Evolutionary conservation across 1,284 basidiomycete genomes (phyloP).

Genomic region (Sporisorium reilianum): DNA sequence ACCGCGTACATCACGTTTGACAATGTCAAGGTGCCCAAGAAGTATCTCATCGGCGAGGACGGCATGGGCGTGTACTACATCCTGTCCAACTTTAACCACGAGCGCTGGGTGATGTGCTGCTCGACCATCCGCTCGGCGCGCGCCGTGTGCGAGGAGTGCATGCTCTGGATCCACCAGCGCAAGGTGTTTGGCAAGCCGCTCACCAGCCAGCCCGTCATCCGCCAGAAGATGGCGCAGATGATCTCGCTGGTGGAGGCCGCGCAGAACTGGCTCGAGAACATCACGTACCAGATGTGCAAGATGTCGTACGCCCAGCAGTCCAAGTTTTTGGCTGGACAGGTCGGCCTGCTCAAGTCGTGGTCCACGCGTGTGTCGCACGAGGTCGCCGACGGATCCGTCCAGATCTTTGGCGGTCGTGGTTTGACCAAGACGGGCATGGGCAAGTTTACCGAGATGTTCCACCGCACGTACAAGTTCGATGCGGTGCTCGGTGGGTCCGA

Average conservation of each 20-base stretch:
- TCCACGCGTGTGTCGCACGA: constrained; percentile 67
- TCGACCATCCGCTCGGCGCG: constrained; percentile 75
- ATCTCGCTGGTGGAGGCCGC: constrained; percentile 84
- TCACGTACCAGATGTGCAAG: constrained; percentile 91
- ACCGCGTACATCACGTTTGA: constrained; percentile 89
- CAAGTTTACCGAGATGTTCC: constrained; percentile 72
- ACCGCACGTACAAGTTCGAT: constrained; percentile 80
- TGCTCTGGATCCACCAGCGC: constrained; percentile 68
- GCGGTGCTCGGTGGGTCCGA: constrained; percentile 68
- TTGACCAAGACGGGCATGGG: constrained; percentile 77
- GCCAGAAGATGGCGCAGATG: constrained; percentile 85
- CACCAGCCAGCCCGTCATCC: constrained; percentile 83
- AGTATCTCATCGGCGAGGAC: constrained; percentile 85
- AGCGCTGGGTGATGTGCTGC: constrained; percentile 78
- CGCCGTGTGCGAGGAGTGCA: constrained; percentile 61
- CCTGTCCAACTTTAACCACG: constrained; percentile 72
- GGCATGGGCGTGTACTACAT: constrained; percentile 83
- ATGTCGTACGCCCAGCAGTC: constrained; percentile 80
- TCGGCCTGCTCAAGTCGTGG: constrained; percentile 78
- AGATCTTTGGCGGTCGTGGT: constrained; percentile 79
- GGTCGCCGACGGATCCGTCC: constrained; percentile 81
- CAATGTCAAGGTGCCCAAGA: constrained; percentile 85
- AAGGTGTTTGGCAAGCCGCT: constrained; percentile 74
- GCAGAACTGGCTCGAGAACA: constrained; percentile 88
- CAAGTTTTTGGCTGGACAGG: constrained; percentile 74